Percentiles rank a stretch among this genome's conserved stretches.
Conservation (phyloP, 2,329 filamentous ascomycete genomes). For the Fusarium annulatum region DNA sequence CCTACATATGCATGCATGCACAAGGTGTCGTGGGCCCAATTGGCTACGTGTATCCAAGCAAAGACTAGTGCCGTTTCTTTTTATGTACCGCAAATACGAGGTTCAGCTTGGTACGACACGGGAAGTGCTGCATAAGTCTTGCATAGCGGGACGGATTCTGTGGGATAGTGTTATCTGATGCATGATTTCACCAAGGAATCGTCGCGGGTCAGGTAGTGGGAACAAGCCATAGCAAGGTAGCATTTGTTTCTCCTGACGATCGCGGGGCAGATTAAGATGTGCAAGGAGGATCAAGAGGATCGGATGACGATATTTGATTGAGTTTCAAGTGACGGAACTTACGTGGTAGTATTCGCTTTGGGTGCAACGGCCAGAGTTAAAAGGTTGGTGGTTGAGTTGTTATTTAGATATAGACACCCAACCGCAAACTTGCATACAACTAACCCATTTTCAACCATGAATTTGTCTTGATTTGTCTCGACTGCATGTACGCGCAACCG, state of each 20-base stretch:
- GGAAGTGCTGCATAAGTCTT: constrained; percentile 22
- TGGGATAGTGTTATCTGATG: not conserved
- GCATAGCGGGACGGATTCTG: not conserved
- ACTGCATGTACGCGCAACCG: constrained; percentile 25
- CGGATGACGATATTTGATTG: not conserved
- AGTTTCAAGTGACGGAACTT: not conserved
- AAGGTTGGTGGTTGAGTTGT: not conserved
- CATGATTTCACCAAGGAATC: not conserved
- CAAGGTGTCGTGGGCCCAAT: not conserved
- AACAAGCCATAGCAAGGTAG: not conserved
- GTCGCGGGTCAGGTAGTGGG: not conserved
- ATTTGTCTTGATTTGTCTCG: not conserved
- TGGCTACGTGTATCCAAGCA: constrained; percentile 30
- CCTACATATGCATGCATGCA: constrained; percentile 1
- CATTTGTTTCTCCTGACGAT: constrained; percentile 28
- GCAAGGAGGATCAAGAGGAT: constrained; percentile 9
- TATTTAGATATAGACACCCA: not conserved
- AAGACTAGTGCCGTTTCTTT: not conserved
- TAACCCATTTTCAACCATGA: not conserved
- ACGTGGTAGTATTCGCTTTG: not conserved
- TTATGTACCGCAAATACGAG: constrained; percentile 30
- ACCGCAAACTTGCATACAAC: not conserved
- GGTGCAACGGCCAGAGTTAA: not conserved
- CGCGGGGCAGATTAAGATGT: constrained; percentile 34
- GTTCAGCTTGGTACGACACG: constrained; percentile 31